Conservation (phyloP, 805 yeast genomes). For the Myxozyma mucilagina region DNA sequence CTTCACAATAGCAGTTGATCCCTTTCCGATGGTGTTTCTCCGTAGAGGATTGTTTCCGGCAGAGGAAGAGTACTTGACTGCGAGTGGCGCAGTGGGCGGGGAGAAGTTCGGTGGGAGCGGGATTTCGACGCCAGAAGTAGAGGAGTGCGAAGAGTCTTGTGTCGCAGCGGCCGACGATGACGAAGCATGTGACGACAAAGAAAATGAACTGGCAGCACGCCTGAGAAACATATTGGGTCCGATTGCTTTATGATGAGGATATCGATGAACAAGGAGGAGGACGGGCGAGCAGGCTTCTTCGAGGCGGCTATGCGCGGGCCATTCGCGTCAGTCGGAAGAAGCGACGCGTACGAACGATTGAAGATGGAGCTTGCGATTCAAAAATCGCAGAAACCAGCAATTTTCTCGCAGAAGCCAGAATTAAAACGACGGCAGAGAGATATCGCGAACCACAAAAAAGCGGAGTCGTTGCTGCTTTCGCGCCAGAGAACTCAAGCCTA, state of each 20-base stretch:
- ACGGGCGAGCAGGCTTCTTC: too few relatives aligned
- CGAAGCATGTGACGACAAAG: conserved; percentile 9
- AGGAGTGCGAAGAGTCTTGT: conserved; percentile 5
- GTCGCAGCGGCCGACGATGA: background rate
- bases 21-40: conserved; percentile 37
- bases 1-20: conserved; percentile 41
- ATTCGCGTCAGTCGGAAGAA: background rate
- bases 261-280: background rate
- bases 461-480: too few relatives aligned
- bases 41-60: conserved; percentile 13
- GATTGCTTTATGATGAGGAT: background rate
- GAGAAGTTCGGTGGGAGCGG: conserved; percentile 22
- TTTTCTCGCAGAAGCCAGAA: too few relatives aligned
- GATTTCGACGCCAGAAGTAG: conserved; percentile 2
- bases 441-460: too few relatives aligned
- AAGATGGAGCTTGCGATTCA: too few relatives aligned
- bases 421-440: too few relatives aligned
- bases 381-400: too few relatives aligned
- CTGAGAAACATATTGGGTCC: conserved; percentile 16
- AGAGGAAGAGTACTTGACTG: conserved; percentile 26
- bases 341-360: too few relatives aligned
- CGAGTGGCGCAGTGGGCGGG: conserved; percentile 26
- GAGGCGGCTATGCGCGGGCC: background rate
- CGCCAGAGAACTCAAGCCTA: too few relatives aligned
- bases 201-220: conserved; percentile 16